Conservation (phyloP, 2,329 filamentous ascomycete species). For the Cladosporium austrohemisphaericum region DNA sequence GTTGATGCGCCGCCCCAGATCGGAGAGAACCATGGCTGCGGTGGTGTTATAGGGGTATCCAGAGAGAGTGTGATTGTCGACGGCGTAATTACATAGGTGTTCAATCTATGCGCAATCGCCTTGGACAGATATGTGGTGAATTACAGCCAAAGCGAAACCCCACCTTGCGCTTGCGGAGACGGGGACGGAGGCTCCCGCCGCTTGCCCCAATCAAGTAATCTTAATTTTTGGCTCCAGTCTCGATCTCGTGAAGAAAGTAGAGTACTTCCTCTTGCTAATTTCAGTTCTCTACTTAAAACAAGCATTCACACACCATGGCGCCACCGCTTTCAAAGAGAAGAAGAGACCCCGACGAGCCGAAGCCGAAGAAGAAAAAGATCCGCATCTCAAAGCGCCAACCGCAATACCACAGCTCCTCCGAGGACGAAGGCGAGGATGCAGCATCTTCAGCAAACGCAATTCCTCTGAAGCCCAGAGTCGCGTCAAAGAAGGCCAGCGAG, state of each 20-base stretch:
- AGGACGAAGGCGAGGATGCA: slow-evolving; percentile 45
- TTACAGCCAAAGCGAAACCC: too few species aligned
- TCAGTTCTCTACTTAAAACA: too few species aligned
- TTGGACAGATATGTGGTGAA: too few species aligned
- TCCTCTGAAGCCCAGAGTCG: slow-evolving; percentile 18
- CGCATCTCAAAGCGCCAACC: slow-evolving; percentile 62
- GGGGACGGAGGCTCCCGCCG: too few species aligned
- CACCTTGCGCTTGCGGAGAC: too few species aligned
- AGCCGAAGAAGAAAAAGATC: slow-evolving; percentile 49
- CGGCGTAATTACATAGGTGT: neutral
- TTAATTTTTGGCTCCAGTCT: too few species aligned
- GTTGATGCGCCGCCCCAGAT: slow-evolving; percentile 97
- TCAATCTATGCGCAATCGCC: too few species aligned
- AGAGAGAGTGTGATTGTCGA: neutral
- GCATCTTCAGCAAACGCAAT: slow-evolving; percentile 26
- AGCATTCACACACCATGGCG: slow-evolving; percentile 26
- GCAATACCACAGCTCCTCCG: slow-evolving; percentile 60
- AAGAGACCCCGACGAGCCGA: slow-evolving; percentile 56
- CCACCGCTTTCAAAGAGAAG: slow-evolving; percentile 22
- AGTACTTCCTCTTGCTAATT: too few species aligned
- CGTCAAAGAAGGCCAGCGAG: slow-evolving; percentile 18
- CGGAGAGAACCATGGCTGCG: slow-evolving; percentile 95
- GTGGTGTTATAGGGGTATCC: slow-evolving; percentile 5
- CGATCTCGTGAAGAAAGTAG: too few species aligned
- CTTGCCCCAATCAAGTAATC: too few species aligned